Evolutionary conservation across 768 basidiomycete species (phyloP), one percentile per base, ranked within the genome.

Genomic region (Candolleomyces aberdarensis): DNA sequence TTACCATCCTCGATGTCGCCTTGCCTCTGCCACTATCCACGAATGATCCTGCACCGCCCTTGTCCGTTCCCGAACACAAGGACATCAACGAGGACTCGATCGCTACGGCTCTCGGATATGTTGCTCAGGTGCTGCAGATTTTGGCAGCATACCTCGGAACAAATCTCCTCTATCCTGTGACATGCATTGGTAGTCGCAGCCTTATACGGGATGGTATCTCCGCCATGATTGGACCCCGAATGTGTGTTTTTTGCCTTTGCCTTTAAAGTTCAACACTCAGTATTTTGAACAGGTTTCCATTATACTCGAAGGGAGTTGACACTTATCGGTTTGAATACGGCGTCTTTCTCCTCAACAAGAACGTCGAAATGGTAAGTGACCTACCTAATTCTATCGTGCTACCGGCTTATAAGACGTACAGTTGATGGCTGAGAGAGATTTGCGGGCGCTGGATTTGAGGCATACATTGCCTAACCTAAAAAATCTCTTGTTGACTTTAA

Each of bases 391-490:
- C 46, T 36, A 31, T 52, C 46, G n/a, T n/a, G 15, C 36, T 43
- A 20, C 46, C 19, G 19, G 36, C 47, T 65, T 62, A 52, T 66
- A 48, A 47, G 53, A 58, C 43, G 61, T 44, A 19, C 67, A 98
- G 95, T 83, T 97, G 56, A 96, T 96, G 95, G 80, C 84, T 59
- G 92, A 96, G 67, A 87, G 89, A n/a, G 85, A 91, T 70, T 78
- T 98, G 59, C 88, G 89, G 47, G 89, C 94, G 20, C 75, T 96
- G 66, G 97, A 99, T 76, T 87, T 96, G 77, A 85, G 96, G 53
- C 96, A 99, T 71, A 98, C 97, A 3, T 80, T 99, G 31, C 95
- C 96, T 46, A 99, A 99, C 76, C 82, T 99, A 64, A 98, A 97
- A 78, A 95, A 95, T 68, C 80, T 98, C 19, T 72, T 98, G 57